Evolutionary conservation across 2,329 filamentous ascomycete genomes (phyloP).

Genomic region (Cercospora brassicicola): DNA sequence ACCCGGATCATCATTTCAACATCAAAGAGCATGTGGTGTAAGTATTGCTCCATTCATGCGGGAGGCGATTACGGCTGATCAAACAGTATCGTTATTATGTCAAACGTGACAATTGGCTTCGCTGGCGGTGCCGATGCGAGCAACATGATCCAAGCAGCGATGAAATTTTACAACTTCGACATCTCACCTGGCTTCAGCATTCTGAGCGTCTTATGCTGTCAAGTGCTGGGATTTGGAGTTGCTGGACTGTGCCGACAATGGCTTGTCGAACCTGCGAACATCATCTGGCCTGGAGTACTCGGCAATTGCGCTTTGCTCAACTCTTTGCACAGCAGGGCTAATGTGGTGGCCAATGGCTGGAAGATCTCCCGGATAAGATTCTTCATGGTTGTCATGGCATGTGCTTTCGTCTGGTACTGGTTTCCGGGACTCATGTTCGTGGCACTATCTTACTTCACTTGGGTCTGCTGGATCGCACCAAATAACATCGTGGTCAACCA

Average conservation of each 20-base stretch:
- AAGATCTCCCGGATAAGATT: conserved; percentile 79
- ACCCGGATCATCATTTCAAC: conserved; percentile 34
- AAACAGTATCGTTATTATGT: conserved; percentile 39
- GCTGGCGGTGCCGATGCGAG: conserved; percentile 53
- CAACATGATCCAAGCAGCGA: conserved; percentile 77
- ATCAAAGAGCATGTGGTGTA: conserved; percentile 40
- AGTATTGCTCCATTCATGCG: too few relatives aligned
- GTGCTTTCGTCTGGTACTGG: conserved; percentile 72
- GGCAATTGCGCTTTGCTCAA: conserved; percentile 89
- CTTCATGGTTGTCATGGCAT: conserved; percentile 71
- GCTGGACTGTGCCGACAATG: conserved; percentile 79
- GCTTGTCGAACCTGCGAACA: conserved; percentile 78
- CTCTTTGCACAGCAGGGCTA: conserved; percentile 74
- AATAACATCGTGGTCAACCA: conserved; percentile 84
- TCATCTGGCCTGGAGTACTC: conserved; percentile 88
- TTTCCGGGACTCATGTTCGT: conserved; percentile 79
- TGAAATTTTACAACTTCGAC: conserved; percentile 82
- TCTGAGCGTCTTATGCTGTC: conserved; percentile 79
- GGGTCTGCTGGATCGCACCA: conserved; percentile 84
- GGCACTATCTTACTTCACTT: conserved; percentile 83
- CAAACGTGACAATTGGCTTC: conserved; percentile 55
- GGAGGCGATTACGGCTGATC: too few relatives aligned
- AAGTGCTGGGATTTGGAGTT: conserved; percentile 83
- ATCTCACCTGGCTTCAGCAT: conserved; percentile 75
- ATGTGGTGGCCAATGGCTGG: conserved; percentile 66